Evolutionary conservation across 2,329 filamentous ascomycete species (phyloP), one percentile per base, ranked within the genome.

Genomic region (Fusarium sp.): DNA sequence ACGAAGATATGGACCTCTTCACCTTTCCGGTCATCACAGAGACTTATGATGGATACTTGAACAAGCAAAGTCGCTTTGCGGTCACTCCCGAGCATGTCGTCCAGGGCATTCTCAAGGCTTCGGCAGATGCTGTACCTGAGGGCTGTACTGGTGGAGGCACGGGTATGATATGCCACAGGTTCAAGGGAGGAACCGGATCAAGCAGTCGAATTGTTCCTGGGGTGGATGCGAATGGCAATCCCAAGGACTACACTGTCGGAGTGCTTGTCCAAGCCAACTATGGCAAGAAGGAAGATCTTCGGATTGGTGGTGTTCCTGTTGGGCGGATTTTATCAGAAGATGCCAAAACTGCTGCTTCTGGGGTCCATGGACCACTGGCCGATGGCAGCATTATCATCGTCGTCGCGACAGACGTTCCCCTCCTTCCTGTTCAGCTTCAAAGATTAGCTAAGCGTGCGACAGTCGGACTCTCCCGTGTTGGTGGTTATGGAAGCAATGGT

Each of bases 251-350:
- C 72, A 89, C 86, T 0, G 82, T 92, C 21, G 90, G 82, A 1
- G 88, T 86, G 3, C 80, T 92, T 10, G 87, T 89, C 5, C 89
- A 91, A 76, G 85, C 87, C 47, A 92, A 92, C 75, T 92, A 91
- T 74, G 90, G 90, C 12, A 79, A 81, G 32, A 81, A 82, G 62
- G 78, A 83, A 42, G 85, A 89, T 69, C 82, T 92, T 55, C 82
- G 83, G 42, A 86, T 92, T 61, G 82, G 84, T 1, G 88, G 89
- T 4, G 85, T 90, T 4, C 89, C 89, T 0, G 81, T 92, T 7
- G 90, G 90, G 1, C 83, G 84, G 43, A 79, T 90, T 48, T 80
- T 91, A n/a, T 57, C 55, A 10, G 54, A 61, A 18, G 47, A 60
- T 32, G 13, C 14, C 18, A 80, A 84, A 63, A 82, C 72, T 73